A percentile compares a stretch with the other conserved stretches of the same genome.
Evolutionary conservation across 75 land plant genomes (phyloP).

Genomic region (Isoetes taiwanensis): DNA sequence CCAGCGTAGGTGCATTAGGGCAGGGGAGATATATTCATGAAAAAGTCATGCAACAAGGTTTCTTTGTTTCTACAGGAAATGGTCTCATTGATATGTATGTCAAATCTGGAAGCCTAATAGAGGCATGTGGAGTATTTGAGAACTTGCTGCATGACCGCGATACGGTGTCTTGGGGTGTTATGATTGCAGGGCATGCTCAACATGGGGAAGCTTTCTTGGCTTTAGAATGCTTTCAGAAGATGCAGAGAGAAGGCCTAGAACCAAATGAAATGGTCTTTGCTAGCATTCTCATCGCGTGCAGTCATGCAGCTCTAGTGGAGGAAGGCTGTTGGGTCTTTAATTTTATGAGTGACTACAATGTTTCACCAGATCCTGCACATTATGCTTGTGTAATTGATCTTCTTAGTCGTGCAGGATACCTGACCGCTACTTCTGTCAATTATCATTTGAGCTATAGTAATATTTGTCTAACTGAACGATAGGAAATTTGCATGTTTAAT

Average conservation of each 20-base stretch:
- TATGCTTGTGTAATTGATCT: background rate
- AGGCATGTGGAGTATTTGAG: background rate
- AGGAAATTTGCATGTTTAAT: too few relatives aligned
- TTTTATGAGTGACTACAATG: background rate
- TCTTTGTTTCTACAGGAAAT: background rate
- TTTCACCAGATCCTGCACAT: background rate
- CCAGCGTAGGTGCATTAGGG: background rate
- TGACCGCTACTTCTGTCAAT: background rate
- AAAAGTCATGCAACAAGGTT: background rate
- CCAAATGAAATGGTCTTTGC: background rate
- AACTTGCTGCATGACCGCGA: background rate
- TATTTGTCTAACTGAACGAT: too few relatives aligned
- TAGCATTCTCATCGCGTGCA: conserved; percentile 2
- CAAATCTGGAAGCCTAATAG: background rate
- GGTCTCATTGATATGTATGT: background rate
- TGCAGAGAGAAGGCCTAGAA: background rate
- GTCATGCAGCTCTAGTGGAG: background rate
- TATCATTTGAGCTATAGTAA: too few relatives aligned
- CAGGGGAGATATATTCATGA: background rate
- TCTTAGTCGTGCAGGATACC: background rate
- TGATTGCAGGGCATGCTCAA: background rate
- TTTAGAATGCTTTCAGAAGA: background rate
- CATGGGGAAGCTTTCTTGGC: background rate
- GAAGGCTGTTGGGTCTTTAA: background rate
- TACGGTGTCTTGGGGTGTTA: conserved; percentile 3